Base-by-base conservation (phyloP, 129 eudicot species). In the Pulicaria dysenterica region DNA sequence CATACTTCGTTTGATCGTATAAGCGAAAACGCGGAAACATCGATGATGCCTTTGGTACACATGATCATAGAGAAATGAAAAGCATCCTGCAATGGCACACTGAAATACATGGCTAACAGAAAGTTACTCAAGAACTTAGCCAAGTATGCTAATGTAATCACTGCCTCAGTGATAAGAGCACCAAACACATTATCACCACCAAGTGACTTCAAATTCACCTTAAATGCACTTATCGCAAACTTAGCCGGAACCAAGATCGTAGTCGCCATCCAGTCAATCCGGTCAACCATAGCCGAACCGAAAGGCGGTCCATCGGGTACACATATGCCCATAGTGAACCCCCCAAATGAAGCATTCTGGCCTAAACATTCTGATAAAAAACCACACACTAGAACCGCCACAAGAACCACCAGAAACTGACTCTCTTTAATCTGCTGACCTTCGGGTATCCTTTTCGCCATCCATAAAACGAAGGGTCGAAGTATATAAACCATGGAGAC, bases 11-110 rank as follows among this genome's bases (percentile, higher is more conserved):
- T 74, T 24, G 73, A 46, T 19, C 66, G 72, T 68, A 69, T 38
- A 58, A 78, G 40, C 16, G 75, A 62, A 44, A 46, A 87, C 13
- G 72, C 8, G 47, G 75, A 63, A 46, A 81, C 81, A 36, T 90
- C 93, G 11, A 90, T 82, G 56, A 82, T 71, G 70, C 96, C 96
- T 75, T 74, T 86, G 73, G 88, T 84, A 64, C 90, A 86, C 90
- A 90, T 84, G 62, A 86, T 75, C 65, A 80, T 73, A 45, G 88
- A 75, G 14, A 87, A 76, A 76, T 77, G 63, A 5, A 87, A 73
- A 14, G 90, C 86, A 47, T 87, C 85, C 48, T 55, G 67, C n/a
- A 74, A 36, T 1, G 93, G 76, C 17, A 84, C 76, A 7, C 75
- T 69, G 16, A 75, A 81, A 57, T 70, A 72, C 49, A 78, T 53